Evolutionary conservation across 2,329 filamentous ascomycete genomes (phyloP), one percentile per base, ranked within the genome.

Genomic region (Colletotrichum spaethianum): DNA sequence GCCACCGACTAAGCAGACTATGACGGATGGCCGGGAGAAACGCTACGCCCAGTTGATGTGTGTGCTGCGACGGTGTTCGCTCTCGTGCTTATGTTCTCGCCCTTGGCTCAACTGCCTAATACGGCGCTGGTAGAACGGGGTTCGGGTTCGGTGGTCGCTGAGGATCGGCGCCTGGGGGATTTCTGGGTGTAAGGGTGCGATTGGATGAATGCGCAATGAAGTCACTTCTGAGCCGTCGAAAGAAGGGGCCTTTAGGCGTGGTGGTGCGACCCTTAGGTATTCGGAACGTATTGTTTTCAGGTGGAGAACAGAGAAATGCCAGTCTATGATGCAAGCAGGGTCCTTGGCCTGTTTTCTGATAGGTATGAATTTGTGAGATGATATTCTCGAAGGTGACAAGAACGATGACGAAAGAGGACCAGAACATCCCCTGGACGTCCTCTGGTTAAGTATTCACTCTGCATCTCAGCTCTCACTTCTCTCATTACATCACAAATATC

Each of bases 181-280:
- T 64, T 64, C 56, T 36, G 23, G 61, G 26, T 36, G 50, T 46
- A 23, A 38, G 63, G 56, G n/a, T 46, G 28, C 52, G 50, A 38
- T 62, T 36, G 48, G 48, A 36, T 64, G 46, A 48, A 53, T 33
- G 68, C 63, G 31, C 63, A 33, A 65, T 65, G 63, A 65, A 65
- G 52, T 65, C 63, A 64, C 55, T n/a, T 33, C 28, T 31, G 28
- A 46, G 26, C 50, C 20, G 50, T 64, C 38, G 38, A 56, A 16
- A 33, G 26, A 36, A 57, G 38, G 50, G 61, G 20, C 14, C 6
- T 11, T 53, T 42, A 23, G 23, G 52, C n/a, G 9, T 18, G 42
- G 9, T 33, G 42, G 42, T 44, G 59, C 28, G 40, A 28, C 33
- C 42, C 40, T 50, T n/a, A n/a, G n/a, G n/a, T n/a, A 26, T 50